These are phyloP conservation scores for Neoboletus subvelutipes DNA, from an alignment of 768 basidiomycete genomes.

Conservation along the genomic window DNA sequence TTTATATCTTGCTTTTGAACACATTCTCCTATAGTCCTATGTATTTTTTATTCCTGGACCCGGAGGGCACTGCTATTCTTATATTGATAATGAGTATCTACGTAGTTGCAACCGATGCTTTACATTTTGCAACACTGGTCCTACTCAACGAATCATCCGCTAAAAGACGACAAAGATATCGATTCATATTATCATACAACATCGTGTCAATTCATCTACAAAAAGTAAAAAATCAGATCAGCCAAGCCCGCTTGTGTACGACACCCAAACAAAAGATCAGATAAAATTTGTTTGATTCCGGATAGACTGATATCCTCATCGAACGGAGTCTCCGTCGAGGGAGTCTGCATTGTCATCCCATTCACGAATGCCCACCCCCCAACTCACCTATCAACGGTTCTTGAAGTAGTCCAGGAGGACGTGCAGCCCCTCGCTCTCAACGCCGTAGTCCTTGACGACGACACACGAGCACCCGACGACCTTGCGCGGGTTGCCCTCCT, in stretches of 20 bases:
- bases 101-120: too few species aligned
- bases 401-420: conserved; percentile 97
- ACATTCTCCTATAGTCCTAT: too few species aligned
- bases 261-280: conserved; percentile 47
- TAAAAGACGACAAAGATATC: conserved; percentile 1
- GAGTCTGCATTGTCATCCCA: conserved; percentile 89
- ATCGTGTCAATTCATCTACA: conserved; percentile 7
- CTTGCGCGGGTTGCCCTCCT: conserved; percentile 98
- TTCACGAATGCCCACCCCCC: conserved; percentile 2
- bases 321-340: conserved; percentile 78
- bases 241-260: not conserved
- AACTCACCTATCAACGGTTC: conserved; percentile 63
- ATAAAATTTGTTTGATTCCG: conserved; percentile 40
- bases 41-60: too few species aligned
- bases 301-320: conserved; percentile 53
- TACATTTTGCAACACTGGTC: too few species aligned
- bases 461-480: conserved; percentile 91
- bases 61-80: too few species aligned
- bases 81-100: too few species aligned
- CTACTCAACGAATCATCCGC: not conserved
- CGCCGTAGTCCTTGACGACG: conserved; percentile 97
- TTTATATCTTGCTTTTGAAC: not conserved
- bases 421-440: conserved; percentile 91
- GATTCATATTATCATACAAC: conserved; percentile 17
- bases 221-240: conserved; percentile 6